Percentiles rank a stretch among this genome's conserved stretches.
phyloP scores from a whole-genome alignment of 2,329 filamentous ascomycete species.

The Fusarium sarcochroum region DNA sequence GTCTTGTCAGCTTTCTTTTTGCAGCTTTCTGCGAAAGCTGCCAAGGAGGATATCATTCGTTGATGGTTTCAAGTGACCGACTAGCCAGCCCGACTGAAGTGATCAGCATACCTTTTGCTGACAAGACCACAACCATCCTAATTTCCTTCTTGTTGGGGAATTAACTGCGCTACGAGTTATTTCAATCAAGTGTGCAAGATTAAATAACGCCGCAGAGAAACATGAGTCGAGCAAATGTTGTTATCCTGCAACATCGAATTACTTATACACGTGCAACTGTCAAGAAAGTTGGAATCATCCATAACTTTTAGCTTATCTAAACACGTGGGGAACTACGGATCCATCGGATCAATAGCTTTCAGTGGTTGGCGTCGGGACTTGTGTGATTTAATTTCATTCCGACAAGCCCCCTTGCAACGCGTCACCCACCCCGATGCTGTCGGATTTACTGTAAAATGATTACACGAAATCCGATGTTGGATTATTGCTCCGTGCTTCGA shows the following conservation, averaged over 20 bases:
- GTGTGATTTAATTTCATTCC: constrained; percentile 20
- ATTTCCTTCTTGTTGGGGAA: no score
- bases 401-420: constrained; percentile 21
- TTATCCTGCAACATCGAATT: no score
- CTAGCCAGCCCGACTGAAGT: no score
- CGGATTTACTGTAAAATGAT: constrained; percentile 16
- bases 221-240: no score
- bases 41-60: not conserved
- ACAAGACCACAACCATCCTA: no score
- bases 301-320: not conserved
- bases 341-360: not conserved
- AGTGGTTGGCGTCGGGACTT: constrained; percentile 1
- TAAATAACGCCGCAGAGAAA: no score
- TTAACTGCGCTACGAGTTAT: no score
- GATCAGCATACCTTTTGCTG: no score
- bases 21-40: not conserved
- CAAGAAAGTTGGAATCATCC: not conserved
- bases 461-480: not conserved
- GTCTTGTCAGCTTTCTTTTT: constrained; percentile 31
- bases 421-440: not conserved
- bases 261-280: no score
- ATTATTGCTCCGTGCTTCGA: no score
- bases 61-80: no score
- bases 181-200: no score
- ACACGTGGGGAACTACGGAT: constrained; percentile 12